A percentile compares a stretch with the other conserved stretches of the same genome.
Conservation (phyloP, 192 early-diverging fungal species). For the Gigaspora rosea region DNA sequence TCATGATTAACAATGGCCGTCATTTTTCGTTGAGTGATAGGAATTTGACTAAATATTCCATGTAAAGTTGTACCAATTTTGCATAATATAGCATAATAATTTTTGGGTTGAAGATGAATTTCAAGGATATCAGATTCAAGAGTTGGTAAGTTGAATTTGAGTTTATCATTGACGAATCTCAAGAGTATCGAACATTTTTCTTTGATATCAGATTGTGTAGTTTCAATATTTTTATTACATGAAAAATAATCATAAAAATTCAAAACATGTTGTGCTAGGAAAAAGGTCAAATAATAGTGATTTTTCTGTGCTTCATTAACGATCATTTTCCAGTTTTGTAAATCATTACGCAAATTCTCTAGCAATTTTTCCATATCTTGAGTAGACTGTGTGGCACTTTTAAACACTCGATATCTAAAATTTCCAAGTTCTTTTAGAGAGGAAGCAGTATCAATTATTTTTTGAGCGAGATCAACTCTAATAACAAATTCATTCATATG, state of each 20-base stretch:
- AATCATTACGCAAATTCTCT: background rate
- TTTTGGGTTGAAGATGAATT: background rate
- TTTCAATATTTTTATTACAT: too few species aligned
- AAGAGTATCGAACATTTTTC: background rate
- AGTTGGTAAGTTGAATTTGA: background rate
- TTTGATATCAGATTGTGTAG: too few species aligned
- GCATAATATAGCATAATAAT: background rate
- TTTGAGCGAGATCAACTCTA: too few species aligned
- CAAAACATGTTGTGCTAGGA: background rate
- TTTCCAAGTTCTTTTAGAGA: too few species aligned
- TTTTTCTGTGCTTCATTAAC: background rate
- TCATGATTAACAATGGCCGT: too few species aligned
- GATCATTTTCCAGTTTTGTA: background rate
- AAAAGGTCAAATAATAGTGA: slow-evolving; percentile 19
- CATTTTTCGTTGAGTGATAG: background rate
- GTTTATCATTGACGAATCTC: background rate
- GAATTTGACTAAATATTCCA: slow-evolving; percentile 2
- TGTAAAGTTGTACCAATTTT: slow-evolving; percentile 6
- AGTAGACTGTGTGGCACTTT: too few species aligned
- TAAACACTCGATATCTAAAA: too few species aligned
- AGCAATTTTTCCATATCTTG: too few species aligned
- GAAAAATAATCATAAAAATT: slow-evolving; percentile 15
- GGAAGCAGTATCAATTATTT: too few species aligned
- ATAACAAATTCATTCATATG: too few species aligned
- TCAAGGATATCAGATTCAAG: background rate